Percentiles rank a stretch among this genome's conserved stretches.
These are phyloP conservation scores for Candida maesae DNA, from an alignment of 805 yeast genomes.

Conservation along the genomic window DNA sequence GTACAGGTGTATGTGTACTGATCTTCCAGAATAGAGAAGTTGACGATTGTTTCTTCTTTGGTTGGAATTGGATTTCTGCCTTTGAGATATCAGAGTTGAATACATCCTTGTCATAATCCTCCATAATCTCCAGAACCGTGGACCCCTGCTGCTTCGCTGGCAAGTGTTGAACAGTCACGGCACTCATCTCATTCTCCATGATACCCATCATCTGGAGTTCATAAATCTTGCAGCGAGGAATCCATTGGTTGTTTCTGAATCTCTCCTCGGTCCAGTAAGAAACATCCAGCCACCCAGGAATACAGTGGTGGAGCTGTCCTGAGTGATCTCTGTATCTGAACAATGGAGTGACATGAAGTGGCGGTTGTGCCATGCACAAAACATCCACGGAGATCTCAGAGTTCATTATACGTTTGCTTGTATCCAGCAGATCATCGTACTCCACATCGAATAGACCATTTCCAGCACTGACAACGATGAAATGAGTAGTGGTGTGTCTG, in stretches of 20 bases:
- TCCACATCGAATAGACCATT: constrained; percentile 93
- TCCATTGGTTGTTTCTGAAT: constrained; percentile 58
- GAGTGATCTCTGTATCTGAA: constrained; percentile 63
- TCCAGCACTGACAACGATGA: constrained; percentile 85
- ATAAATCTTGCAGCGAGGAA: constrained; percentile 91
- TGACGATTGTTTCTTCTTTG: constrained; percentile 10
- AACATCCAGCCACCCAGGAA: constrained; percentile 94
- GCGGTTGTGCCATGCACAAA: constrained; percentile 84
- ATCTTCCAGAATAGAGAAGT: constrained; percentile 23
- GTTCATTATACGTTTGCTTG: constrained; percentile 70
- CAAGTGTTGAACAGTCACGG: constrained; percentile 62
- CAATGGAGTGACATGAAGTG: constrained; percentile 87
- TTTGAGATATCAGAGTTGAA: constrained; percentile 33
- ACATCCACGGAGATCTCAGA: constrained; percentile 87
- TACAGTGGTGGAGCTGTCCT: constrained; percentile 58
- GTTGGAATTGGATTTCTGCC: constrained; percentile 7
- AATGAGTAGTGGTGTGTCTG: constrained; percentile 87
- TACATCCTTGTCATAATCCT: constrained; percentile 56
- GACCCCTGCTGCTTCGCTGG: constrained; percentile 29
- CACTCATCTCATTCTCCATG: constrained; percentile 83
- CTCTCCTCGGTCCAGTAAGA: constrained; percentile 74
- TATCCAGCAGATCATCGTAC: constrained; percentile 65
- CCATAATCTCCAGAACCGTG: constrained; percentile 59
- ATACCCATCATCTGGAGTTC: constrained; percentile 98
- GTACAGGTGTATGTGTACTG: constrained; percentile 20